phyloP scores from a whole-genome alignment of 371 early-diverging fungal species.

The Parasitella parasitica region DNA sequence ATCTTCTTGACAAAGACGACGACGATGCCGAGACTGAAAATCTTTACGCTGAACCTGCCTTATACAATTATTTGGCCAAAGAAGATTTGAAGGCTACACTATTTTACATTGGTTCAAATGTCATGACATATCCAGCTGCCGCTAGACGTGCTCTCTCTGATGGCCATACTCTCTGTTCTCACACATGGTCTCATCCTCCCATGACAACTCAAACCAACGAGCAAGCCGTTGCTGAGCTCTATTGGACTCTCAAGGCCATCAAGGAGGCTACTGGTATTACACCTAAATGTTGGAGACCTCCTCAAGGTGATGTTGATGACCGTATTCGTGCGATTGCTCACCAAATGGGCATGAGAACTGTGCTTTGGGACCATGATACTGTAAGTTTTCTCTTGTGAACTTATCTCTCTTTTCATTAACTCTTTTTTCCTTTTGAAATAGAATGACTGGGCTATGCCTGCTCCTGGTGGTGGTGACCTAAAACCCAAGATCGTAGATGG shows the following conservation, averaged over 20 bases:
- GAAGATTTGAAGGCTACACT: conserved; percentile 23
- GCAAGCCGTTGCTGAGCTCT: conserved; percentile 56
- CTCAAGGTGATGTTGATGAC: conserved; percentile 56
- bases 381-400: background rate
- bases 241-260: conserved; percentile 52
- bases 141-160: conserved; percentile 26
- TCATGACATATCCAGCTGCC: conserved; percentile 21
- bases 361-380: conserved; percentile 36
- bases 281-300: conserved; percentile 57
- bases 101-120: conserved; percentile 33
- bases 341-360: conserved; percentile 48
- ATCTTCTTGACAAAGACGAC: conserved; percentile 15
- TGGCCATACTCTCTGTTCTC: conserved; percentile 32
- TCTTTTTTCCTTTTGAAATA: background rate
- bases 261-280: conserved; percentile 55
- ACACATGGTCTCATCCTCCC: conserved; percentile 59
- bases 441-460: conserved; percentile 37
- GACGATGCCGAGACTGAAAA: conserved; percentile 13
- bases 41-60: conserved; percentile 33
- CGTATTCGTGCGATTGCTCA: conserved; percentile 49
- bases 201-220: conserved; percentile 56
- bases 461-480: conserved; percentile 25
- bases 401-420: background rate
- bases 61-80: conserved; percentile 39
- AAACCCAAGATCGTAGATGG: background rate